Base-by-base conservation (phyloP, 176 grass and related monocot genomes). In the Musa acuminata region DNA sequence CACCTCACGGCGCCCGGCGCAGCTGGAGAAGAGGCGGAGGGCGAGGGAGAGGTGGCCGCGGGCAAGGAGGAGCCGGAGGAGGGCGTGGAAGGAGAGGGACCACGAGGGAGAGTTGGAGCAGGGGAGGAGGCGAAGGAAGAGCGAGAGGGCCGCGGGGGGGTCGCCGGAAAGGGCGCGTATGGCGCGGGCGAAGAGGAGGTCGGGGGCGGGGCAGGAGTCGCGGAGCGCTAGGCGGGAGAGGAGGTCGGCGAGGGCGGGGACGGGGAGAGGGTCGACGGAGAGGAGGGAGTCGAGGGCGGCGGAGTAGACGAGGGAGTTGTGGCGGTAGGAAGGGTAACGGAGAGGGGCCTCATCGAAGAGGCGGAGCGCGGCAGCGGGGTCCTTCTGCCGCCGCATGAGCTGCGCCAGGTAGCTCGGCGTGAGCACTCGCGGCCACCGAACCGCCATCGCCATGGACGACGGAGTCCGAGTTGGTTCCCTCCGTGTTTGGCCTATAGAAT, bases 361-460 rank as follows among this genome's bases (percentile, higher is more conserved):
- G 65, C 80, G 83, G 20, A 67, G 80, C 3, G 89, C 85, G 9
- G 84, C 83, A 14, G 55, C 16, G 29, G 83, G 89, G 77, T 81
- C 82, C 82, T 92, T 92, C 83, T 90, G 85, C 25, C 71, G 85
- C 50, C 85, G 85, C 35, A 92, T 92, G 79, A 87, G 81, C 13
- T 87, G 79, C 12, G 79, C 93, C 27, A 96, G 83, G 76, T 84
- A 78, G 8, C 85, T 74, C 53, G 93, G 89, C 7, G 87, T 82
- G 11, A 96, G 81, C 73, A 92, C 85, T 14, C 92, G 89, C 71
- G 92, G 87, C 93, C 89, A 96, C 75, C 87, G 87, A 29, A 92
- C 73, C 2, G 77, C 53, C 51, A 69, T 68, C 62, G 29, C 43
- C 43, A 3, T 29, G 35, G 35, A 5, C 24, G 26, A 13, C n/a